A percentile compares a stretch with the other conserved stretches of the same genome.
Conservation (phyloP, 805 yeast genomes). For the Nematodospora valgi region DNA sequence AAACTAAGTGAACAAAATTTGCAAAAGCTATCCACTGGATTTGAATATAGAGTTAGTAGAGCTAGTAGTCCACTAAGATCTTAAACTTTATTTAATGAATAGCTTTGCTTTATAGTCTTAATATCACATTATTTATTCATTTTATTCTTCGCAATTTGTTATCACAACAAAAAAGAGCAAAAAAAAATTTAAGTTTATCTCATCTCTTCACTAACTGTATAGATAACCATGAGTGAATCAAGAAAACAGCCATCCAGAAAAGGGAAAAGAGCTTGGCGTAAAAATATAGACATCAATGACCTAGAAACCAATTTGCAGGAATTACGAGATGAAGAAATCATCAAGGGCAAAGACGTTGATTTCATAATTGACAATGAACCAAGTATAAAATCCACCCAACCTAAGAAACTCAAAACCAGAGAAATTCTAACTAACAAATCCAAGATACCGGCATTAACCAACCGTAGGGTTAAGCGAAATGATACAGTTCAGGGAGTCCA, state of each 20-base stretch:
- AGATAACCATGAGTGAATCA: slow-evolving; percentile 4
- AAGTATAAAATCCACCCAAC: slow-evolving; percentile 33
- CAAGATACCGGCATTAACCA: slow-evolving; percentile 62
- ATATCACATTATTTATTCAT: too few relatives aligned
- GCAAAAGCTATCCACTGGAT: slow-evolving; percentile 10
- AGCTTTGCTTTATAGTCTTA: too few relatives aligned
- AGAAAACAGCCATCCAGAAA: slow-evolving; percentile 72
- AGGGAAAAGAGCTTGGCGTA: slow-evolving; percentile 91
- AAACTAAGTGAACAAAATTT: slow-evolving; percentile 19
- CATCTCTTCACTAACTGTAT: not conserved
- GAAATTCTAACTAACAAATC: slow-evolving; percentile 74
- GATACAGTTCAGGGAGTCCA: slow-evolving; percentile 56
- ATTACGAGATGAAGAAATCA: slow-evolving; percentile 57
- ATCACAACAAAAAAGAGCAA: not conserved
- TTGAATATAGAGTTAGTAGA: not conserved
- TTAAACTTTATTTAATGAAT: not conserved
- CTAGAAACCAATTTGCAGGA: slow-evolving; percentile 69
- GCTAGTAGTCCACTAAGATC: not conserved
- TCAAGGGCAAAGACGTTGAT: slow-evolving; percentile 65
- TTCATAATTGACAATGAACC: slow-evolving; percentile 54
- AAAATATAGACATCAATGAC: slow-evolving; percentile 83
- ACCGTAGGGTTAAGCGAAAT: slow-evolving; percentile 6
- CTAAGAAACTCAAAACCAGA: slow-evolving; percentile 50
- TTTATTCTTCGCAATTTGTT: too few relatives aligned
- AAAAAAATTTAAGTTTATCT: slow-evolving; percentile 5